Percentiles rank a stretch among this genome's conserved stretches.
Evolutionary conservation across 1,284 basidiomycete species (phyloP).

Genomic region (Trametes sp.): DNA sequence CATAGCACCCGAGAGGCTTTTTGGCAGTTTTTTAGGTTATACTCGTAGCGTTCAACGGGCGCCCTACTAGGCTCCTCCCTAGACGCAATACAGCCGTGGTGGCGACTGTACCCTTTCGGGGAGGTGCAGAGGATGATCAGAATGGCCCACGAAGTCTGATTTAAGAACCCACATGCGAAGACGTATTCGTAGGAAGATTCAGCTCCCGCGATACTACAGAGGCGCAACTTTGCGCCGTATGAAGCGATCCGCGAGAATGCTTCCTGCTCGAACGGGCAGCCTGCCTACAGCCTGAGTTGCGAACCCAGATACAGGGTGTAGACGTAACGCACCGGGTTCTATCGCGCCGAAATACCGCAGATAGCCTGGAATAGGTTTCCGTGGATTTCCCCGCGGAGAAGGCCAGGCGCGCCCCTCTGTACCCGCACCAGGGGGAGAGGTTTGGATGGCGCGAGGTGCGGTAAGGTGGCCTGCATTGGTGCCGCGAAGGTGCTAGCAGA

Average conservation of each 20-base stretch:
- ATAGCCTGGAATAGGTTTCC: slow-evolving; percentile 20
- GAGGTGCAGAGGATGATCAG: neutral
- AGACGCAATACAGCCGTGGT: neutral
- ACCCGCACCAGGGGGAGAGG: slow-evolving; percentile 13
- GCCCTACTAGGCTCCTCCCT: slow-evolving; percentile 6
- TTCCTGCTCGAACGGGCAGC: neutral
- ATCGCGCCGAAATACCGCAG: slow-evolving; percentile 7
- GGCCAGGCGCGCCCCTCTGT: slow-evolving; percentile 12
- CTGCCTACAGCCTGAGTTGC: slow-evolving; percentile 17
- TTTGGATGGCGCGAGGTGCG: neutral
- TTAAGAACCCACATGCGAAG: neutral
- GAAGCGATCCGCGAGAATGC: slow-evolving; percentile 17
- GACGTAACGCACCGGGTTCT: slow-evolving; percentile 20
- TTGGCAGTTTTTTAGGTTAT: slow-evolving; percentile 16
- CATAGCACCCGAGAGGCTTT: slow-evolving; percentile 22
- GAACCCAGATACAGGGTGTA: slow-evolving; percentile 5
- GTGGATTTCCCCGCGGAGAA: slow-evolving; percentile 24
- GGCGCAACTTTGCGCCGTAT: slow-evolving; percentile 12
- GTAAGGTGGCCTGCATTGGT: slow-evolving; percentile 6
- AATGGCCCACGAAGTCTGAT: slow-evolving; percentile 2
- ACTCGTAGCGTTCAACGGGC: neutral
- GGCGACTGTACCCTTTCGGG: neutral
- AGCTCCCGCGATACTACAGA: slow-evolving; percentile 21
- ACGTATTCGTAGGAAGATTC: slow-evolving; percentile 12
- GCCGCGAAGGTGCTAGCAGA: slow-evolving; percentile 23